Evolutionary conservation across 129 eudicot species (phyloP), one percentile per base, ranked within the genome.

Genomic region (Flaveria ramosissima): DNA sequence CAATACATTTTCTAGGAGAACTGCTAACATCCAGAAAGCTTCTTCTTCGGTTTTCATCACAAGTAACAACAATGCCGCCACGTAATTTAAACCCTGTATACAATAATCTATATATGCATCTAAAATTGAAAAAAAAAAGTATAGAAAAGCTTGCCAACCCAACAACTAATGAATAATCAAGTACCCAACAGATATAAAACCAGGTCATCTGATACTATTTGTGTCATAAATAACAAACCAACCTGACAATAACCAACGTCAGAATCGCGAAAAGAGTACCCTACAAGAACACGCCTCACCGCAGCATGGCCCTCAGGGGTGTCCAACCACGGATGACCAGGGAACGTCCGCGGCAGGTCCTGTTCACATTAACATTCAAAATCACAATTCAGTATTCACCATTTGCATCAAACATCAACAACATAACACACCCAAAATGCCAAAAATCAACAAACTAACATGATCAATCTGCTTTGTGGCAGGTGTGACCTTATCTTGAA

Each of bases 191-290:
- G 4, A 36, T 63, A 27, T 14, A 17, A 62, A 32, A 62, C 45
- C 21, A 55, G 1, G 17, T 53, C 2, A n/a, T 53, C 9, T 6
- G 6, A 16, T 53, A 53, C 1, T 45, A 1, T 45, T 51, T 7
- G 27, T 72, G 17, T 52, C 50, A 50, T 6, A 62, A 71, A 3
- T 16, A 71, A 63, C 70, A 23, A 51, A 89, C 98, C 98, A 56
- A 89, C 98, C 98, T 93, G 98, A 89, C 98, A 93, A 63, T 93
- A 93, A 62, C 98, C 98, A 66, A 93, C 98, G 53, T 93, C 92
- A 62, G 97, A 93, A 79, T 93, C 98, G 43, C 98, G 96, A 60
- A 93, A 93, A 47, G 98, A 90, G 84, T 93, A 93, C 51, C 89
- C 98, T 13, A 93, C 98, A 84, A 93, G 98, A 74, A 93, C 97